phyloP scores from a whole-genome alignment of 805 yeast species.

The Ogataea trehalophila region DNA sequence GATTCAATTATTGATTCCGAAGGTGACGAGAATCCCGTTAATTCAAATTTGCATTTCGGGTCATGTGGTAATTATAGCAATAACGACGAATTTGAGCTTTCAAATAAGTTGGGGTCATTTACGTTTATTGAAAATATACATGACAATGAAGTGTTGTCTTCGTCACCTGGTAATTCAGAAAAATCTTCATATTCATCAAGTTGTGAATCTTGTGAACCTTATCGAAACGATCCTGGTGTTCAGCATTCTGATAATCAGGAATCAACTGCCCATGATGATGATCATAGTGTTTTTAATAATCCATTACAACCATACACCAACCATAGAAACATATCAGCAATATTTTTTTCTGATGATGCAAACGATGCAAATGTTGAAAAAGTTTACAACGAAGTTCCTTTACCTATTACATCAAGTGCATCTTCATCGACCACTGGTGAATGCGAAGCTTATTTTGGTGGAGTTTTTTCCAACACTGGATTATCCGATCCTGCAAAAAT shows the following conservation, averaged over 20 bases:
- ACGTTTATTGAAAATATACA: slow-evolving; percentile 14
- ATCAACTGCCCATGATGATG: not conserved
- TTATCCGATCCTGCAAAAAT: not conserved
- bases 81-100: not conserved
- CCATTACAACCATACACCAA: not conserved
- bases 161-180: slow-evolving; percentile 7
- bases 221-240: not conserved
- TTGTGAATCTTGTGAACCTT: slow-evolving; percentile 6
- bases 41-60: not conserved
- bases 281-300: not conserved
- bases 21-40: too few species aligned
- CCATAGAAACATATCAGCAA: slow-evolving; percentile 19
- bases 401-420: slow-evolving; percentile 12
- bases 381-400: slow-evolving; percentile 20
- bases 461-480: not conserved
- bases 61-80: not conserved
- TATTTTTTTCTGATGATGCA: slow-evolving; percentile 25
- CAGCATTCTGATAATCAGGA: too few species aligned
- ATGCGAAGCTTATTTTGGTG: not conserved
- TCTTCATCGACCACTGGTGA: slow-evolving; percentile 6
- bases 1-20: not conserved
- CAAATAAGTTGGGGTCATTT: slow-evolving; percentile 7
- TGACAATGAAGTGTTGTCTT: slow-evolving; percentile 6
- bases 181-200: slow-evolving; percentile 10
- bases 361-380: slow-evolving; percentile 18